A percentile compares a stretch with the other conserved stretches of the same genome.
Evolutionary conservation across 169 alveolate genomes (phyloP).

Genomic region (Cryptosporidium bovis): DNA sequence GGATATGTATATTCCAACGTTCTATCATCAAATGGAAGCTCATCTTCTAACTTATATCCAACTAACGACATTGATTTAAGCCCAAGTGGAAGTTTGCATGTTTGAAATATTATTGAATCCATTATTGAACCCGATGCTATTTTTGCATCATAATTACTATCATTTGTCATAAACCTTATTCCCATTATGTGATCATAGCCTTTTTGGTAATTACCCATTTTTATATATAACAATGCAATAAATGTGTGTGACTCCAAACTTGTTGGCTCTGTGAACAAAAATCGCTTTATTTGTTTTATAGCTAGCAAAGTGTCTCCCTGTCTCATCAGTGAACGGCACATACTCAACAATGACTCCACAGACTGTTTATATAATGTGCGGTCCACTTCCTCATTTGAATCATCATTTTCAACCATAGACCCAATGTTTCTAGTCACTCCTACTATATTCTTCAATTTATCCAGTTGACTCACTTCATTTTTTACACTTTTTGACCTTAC

Average conservation of each 20-base stretch:
- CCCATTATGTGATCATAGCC: conserved; percentile 67
- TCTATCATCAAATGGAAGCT: conserved; percentile 70
- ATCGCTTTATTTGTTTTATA: conserved; percentile 62
- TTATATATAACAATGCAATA: conserved; percentile 44
- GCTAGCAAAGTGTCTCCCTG: conserved; percentile 61
- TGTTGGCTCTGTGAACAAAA: conserved; percentile 63
- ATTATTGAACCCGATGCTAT: conserved; percentile 59
- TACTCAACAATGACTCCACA: conserved; percentile 29
- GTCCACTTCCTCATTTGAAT: neutral
- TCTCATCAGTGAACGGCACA: conserved; percentile 39
- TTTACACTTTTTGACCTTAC: conserved; percentile 8
- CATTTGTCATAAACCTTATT: conserved; percentile 65
- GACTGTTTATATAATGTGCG: conserved; percentile 10
- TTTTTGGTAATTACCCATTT: conserved; percentile 47
- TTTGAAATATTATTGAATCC: conserved; percentile 29
- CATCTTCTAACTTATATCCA: conserved; percentile 58
- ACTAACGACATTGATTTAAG: conserved; percentile 51
- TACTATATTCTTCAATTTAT: neutral
- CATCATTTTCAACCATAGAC: neutral
- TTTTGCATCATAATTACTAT: conserved; percentile 62
- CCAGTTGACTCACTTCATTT: neutral
- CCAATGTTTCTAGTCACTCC: neutral
- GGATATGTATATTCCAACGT: conserved; percentile 28
- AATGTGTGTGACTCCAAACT: conserved; percentile 59
- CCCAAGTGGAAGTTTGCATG: conserved; percentile 55